Conservation (phyloP, 441 rosid genomes). For the Aquilaria agallochum region DNA sequence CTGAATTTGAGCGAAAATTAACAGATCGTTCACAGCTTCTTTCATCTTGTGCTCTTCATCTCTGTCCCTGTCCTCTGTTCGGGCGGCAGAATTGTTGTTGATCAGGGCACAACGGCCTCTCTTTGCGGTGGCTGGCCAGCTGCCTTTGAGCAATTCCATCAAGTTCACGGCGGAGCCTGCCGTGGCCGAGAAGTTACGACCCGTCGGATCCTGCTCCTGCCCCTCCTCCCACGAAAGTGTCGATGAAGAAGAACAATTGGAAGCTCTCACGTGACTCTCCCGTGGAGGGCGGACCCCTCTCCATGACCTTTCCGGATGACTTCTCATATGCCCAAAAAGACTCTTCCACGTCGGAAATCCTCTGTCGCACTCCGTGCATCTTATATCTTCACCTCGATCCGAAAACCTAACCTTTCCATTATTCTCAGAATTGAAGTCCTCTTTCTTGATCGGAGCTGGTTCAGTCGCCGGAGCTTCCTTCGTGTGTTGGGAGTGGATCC, state of each 20-base stretch:
- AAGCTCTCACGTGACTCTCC: neutral
- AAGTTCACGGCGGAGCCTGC: neutral
- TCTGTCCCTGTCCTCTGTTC: no score
- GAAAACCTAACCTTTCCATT: no score
- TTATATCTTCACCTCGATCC: neutral
- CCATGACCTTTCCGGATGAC: constrained; percentile 29
- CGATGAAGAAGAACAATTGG: neutral
- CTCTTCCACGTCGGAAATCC: constrained; percentile 24
- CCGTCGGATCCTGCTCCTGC: neutral
- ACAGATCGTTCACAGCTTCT: constrained; percentile 14
- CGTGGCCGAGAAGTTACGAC: neutral
- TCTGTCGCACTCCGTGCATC: constrained; percentile 18
- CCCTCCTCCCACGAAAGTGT: neutral
- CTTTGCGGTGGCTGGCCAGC: constrained; percentile 13
- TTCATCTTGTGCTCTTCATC: neutral
- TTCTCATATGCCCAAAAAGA: constrained; percentile 32
- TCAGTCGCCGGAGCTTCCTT: neutral
- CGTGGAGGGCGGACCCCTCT: constrained; percentile 23
- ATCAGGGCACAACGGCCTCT: constrained; percentile 15
- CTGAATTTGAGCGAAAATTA: constrained; percentile 4
- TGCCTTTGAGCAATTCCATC: constrained; percentile 6
- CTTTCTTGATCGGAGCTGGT: neutral
- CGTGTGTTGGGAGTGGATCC: constrained; percentile 19
- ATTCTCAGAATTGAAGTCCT: neutral
- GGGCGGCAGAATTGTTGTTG: neutral